Percentiles rank a stretch among this genome's conserved stretches.
These are phyloP conservation scores for Neostapfia colusana DNA, from an alignment of 176 grass and related monocot genomes.

Conservation along the genomic window DNA sequence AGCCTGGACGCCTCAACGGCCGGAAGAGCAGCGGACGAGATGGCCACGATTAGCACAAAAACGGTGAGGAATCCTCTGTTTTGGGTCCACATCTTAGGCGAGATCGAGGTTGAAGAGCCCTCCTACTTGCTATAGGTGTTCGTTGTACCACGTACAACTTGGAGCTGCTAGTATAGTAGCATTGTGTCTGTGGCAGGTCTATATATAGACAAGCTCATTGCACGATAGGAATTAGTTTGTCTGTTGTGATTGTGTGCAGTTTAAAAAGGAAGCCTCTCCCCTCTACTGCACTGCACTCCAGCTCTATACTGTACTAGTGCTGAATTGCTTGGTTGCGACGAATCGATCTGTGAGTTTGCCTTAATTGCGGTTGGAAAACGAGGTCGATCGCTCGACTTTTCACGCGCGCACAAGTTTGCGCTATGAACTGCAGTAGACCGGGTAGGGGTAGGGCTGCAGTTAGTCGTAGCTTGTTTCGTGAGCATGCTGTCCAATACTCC, in stretches of 20 bases:
- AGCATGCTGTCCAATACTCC: neutral
- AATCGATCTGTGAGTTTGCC: slow-evolving; percentile 38
- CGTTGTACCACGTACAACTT: neutral
- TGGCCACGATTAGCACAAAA: slow-evolving; percentile 37
- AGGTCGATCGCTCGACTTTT: slow-evolving; percentile 49
- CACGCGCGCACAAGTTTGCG: slow-evolving; percentile 21
- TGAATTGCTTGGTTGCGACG: slow-evolving; percentile 43
- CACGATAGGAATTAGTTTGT: slow-evolving; percentile 42
- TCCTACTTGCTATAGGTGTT: neutral
- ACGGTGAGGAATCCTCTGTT: slow-evolving; percentile 28
- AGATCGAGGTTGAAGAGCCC: slow-evolving; percentile 29
- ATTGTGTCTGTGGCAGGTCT: neutral
- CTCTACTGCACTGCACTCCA: neutral
- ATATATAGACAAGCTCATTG: slow-evolving; percentile 37
- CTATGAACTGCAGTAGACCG: neutral
- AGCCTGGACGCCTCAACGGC: slow-evolving; percentile 50
- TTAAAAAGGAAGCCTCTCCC: neutral
- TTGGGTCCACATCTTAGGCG: slow-evolving; percentile 24
- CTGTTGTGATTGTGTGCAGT: slow-evolving; percentile 16
- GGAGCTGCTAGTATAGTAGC: neutral
- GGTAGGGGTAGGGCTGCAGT: slow-evolving; percentile 21
- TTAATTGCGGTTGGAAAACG: slow-evolving; percentile 38
- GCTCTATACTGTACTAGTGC: neutral
- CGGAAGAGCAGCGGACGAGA: slow-evolving; percentile 33
- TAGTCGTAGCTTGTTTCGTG: slow-evolving; percentile 11